Conservation (phyloP, 768 basidiomycete species). For the Arthromyces matolae region DNA sequence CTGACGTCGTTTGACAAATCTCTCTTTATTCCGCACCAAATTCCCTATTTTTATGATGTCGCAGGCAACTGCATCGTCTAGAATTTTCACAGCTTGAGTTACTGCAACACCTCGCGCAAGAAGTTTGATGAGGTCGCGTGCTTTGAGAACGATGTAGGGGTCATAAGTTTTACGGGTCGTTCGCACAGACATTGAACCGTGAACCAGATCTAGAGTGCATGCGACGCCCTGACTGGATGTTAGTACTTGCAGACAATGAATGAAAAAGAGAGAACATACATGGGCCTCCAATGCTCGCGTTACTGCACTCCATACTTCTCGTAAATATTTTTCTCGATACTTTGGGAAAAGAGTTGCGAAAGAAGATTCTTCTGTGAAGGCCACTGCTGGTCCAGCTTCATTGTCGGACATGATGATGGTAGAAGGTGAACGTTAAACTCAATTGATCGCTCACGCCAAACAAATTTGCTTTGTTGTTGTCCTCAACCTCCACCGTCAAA, state of each 20-base stretch:
- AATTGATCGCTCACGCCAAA: too few species aligned
- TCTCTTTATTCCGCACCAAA: slow-evolving; percentile 90
- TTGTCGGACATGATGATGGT: slow-evolving; percentile 38
- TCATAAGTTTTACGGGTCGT: slow-evolving; percentile 98
- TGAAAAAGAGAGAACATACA: slow-evolving; percentile 36
- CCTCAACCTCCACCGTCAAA: slow-evolving; percentile 2
- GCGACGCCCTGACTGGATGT: slow-evolving; percentile 63
- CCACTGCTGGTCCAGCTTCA: slow-evolving; percentile 39
- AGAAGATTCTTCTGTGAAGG: slow-evolving; percentile 93
- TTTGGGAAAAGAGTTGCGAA: slow-evolving; percentile 98
- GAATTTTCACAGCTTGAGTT: slow-evolving; percentile 80
- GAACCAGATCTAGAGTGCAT: slow-evolving; percentile 90
- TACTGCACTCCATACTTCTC: slow-evolving; percentile 92
- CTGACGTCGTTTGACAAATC: slow-evolving; percentile 94
- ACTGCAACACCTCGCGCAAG: slow-evolving; percentile 88
- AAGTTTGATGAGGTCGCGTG: slow-evolving; percentile 92
- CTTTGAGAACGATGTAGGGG: slow-evolving; percentile 94
- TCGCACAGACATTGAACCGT: slow-evolving; percentile 95
- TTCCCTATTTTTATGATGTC: slow-evolving; percentile 99
- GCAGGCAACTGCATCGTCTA: slow-evolving; percentile 87
- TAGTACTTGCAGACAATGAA: slow-evolving; percentile 1
- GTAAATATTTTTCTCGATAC: slow-evolving; percentile 94
- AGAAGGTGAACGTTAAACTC: slow-evolving; percentile 5
- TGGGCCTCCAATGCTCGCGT: slow-evolving; percentile 80
- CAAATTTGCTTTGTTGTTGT: slow-evolving; percentile 15